Conservation (phyloP, 2,329 filamentous ascomycete species). For the Emergomyces pasteurianus region DNA sequence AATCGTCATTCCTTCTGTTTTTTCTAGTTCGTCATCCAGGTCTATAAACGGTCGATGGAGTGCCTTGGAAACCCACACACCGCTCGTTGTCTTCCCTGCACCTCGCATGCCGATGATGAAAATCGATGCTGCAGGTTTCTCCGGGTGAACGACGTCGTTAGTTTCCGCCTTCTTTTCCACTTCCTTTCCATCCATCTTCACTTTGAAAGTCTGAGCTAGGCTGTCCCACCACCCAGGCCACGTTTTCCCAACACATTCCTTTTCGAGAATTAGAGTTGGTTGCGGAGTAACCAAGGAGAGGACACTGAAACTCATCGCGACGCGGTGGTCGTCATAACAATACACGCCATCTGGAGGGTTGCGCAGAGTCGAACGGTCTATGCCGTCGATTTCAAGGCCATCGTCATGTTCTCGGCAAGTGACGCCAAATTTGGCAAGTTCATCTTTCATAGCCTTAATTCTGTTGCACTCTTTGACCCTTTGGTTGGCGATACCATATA, state of each 20-base stretch:
- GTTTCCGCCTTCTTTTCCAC: conserved; percentile 24
- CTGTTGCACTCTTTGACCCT: conserved; percentile 97
- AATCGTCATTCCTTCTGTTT: conserved; percentile 59
- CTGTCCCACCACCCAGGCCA: conserved; percentile 99
- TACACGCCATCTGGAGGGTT: conserved; percentile 58
- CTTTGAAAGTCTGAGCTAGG: conserved; percentile 64
- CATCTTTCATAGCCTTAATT: conserved; percentile 87
- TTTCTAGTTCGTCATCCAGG: conserved; percentile 77
- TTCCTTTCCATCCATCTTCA: conserved; percentile 65
- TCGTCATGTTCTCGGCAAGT: conserved; percentile 79
- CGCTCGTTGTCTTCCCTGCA: conserved; percentile 89
- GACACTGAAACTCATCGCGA: conserved; percentile 97
- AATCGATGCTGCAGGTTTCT: conserved; percentile 51
- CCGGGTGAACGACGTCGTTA: conserved; percentile 26
- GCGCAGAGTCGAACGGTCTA: conserved; percentile 38
- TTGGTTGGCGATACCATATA: conserved; percentile 93
- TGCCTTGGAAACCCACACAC: conserved; percentile 67
- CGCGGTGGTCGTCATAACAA: conserved; percentile 95
- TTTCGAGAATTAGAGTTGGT: conserved; percentile 69
- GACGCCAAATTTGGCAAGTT: conserved; percentile 89
- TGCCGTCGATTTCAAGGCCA: conserved; percentile 61
- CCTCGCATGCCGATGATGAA: conserved; percentile 97
- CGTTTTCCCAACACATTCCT: conserved; percentile 90
- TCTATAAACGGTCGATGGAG: conserved; percentile 71
- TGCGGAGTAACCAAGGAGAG: conserved; percentile 60